These are phyloP conservation scores for Suillus discolor DNA, from an alignment of 768 basidiomycete genomes.

Conservation along the genomic window DNA sequence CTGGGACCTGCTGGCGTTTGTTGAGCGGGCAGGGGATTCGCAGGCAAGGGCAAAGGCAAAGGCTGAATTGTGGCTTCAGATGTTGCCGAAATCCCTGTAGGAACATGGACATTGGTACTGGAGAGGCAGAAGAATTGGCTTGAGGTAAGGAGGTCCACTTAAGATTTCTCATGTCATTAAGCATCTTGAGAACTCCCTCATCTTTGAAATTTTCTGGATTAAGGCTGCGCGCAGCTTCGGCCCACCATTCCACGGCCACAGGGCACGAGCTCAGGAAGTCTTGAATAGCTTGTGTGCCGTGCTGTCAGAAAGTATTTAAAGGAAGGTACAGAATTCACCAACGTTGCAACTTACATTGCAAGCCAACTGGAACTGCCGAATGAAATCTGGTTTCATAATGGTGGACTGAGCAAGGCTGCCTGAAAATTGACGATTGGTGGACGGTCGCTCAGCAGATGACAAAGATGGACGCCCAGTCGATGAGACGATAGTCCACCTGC, in stretches of 20 bases:
- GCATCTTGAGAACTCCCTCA: neutral
- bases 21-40: neutral
- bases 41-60: neutral
- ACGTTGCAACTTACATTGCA: slow-evolving; percentile 20
- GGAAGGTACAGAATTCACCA: neutral
- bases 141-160: neutral
- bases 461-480: neutral
- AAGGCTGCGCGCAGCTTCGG: neutral
- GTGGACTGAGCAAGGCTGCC: neutral
- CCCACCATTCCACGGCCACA: slow-evolving; percentile 1
- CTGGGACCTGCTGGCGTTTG: neutral
- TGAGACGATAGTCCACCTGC: neutral
- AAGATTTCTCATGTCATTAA: neutral
- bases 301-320: neutral
- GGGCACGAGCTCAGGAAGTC: neutral
- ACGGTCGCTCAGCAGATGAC: neutral
- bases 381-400: slow-evolving; percentile 20
- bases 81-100: neutral
- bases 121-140: neutral
- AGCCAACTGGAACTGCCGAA: slow-evolving; percentile 23
- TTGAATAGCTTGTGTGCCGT: neutral
- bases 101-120: too few species aligned
- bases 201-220: neutral
- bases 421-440: neutral
- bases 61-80: neutral